Conservation (phyloP, 2,329 filamentous ascomycete genomes). For the Colletotrichum sp. region DNA sequence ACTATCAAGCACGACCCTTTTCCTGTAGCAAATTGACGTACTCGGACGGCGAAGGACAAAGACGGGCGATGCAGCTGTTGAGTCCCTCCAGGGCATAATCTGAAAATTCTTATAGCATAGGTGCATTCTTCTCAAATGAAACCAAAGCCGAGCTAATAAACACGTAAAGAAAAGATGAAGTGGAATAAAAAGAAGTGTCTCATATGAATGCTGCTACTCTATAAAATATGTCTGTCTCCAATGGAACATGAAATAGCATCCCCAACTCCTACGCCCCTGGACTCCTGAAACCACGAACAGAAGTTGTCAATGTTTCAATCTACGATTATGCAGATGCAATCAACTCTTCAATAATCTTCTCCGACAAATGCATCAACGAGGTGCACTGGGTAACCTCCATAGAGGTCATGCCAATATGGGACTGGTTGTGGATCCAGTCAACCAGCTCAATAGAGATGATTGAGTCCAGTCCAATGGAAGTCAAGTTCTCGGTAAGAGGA, state of each 20-base stretch:
- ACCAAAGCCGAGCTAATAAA: neutral
- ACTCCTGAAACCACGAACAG: neutral
- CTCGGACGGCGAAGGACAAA: neutral
- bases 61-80: neutral
- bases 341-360: neutral
- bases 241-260: neutral
- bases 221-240: neutral
- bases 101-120: too few species aligned
- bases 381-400: conserved; percentile 12
- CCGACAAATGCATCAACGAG: neutral
- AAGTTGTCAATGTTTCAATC: neutral
- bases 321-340: neutral
- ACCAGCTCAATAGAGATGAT: conserved; percentile 15
- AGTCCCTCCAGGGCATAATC: fast-evolving
- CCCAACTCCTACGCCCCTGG: neutral
- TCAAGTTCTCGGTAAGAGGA: neutral
- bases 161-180: fast-evolving
- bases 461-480: conserved; percentile 2
- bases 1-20: neutral
- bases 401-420: neutral
- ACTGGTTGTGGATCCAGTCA: conserved; percentile 13
- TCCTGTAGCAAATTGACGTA: fast-evolving
- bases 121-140: neutral
- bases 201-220: neutral
- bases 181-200: neutral